Conservation (phyloP, 352 stramenopile species). For the Phytophthora nicotianae region DNA sequence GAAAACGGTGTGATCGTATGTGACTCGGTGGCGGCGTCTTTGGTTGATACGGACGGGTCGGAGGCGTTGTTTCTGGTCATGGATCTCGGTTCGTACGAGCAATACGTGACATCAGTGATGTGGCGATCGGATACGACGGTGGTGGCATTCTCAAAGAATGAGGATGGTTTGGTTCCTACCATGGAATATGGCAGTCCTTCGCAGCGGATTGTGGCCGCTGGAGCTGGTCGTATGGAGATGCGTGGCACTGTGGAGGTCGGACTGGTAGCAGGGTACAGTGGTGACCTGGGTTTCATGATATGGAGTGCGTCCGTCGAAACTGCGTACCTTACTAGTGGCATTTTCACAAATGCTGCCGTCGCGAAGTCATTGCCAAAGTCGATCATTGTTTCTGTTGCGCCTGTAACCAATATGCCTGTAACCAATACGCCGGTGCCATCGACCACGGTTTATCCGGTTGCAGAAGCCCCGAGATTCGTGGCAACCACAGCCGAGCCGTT, state of each 20-base stretch:
- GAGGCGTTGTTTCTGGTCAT: conserved; percentile 39
- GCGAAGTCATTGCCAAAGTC: too few relatives aligned
- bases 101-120: conserved; percentile 28
- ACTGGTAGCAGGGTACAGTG: conserved; percentile 28
- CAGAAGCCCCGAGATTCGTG: conserved; percentile 13
- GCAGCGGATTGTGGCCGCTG: conserved; percentile 16
- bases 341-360: too few relatives aligned
- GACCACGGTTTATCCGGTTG: conserved; percentile 18
- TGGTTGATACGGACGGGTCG: conserved; percentile 48
- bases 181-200: conserved; percentile 10
- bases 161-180: conserved; percentile 14
- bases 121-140: conserved; percentile 15
- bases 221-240: conserved; percentile 16
- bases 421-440: conserved; percentile 6
- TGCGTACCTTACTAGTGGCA: too few relatives aligned
- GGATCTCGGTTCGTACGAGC: conserved; percentile 24
- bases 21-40: conserved; percentile 24
- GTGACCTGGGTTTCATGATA: too few relatives aligned
- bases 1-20: conserved; percentile 38
- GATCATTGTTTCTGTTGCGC: background rate
- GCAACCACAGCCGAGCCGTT: background rate
- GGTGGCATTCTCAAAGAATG: conserved; percentile 11
- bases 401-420: background rate
- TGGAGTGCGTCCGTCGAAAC: too few relatives aligned
- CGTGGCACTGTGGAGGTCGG: conserved; percentile 29